Evolutionary conservation across 2,329 filamentous ascomycete species (phyloP).

Genomic region (Ophiostoma angusticollis): DNA sequence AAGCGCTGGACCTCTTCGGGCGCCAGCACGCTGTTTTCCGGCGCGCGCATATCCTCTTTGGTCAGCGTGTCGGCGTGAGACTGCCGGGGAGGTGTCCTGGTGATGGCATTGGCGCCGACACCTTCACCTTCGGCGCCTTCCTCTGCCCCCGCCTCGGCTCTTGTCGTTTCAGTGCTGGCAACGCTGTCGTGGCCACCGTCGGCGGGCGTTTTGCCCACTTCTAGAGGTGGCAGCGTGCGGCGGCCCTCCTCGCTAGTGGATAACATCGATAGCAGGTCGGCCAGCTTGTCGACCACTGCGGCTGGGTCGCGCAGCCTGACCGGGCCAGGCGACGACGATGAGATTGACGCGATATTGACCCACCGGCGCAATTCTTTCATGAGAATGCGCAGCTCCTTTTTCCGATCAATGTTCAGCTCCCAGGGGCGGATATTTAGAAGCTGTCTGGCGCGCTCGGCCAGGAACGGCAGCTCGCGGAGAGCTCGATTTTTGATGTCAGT

Average conservation of each 20-base stretch:
- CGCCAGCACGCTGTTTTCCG: constrained; percentile 22
- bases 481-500: constrained; percentile 12
- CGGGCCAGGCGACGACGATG: not conserved
- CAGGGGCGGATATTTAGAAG: constrained; percentile 14
- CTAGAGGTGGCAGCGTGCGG: too few relatives aligned
- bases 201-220: too few relatives aligned
- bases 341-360: constrained; percentile 35
- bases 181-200: too few relatives aligned
- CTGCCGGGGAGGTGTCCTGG: too few relatives aligned
- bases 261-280: constrained; percentile 38
- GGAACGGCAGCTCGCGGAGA: constrained; percentile 14
- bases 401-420: constrained; percentile 54
- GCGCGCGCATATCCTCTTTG: too few relatives aligned
- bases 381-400: constrained; percentile 64
- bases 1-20: constrained; percentile 42
- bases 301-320: too few relatives aligned
- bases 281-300: constrained; percentile 41
- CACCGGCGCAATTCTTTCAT: constrained; percentile 50
- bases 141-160: constrained; percentile 8
- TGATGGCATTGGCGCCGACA: too few relatives aligned
- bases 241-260: too few relatives aligned
- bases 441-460: constrained; percentile 33
- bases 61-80: too few relatives aligned
- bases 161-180: too few relatives aligned
- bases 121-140: too few relatives aligned